phyloP scores from a whole-genome alignment of 2,329 filamentous ascomycete genomes.

The Tolypocladium guangdongense region DNA sequence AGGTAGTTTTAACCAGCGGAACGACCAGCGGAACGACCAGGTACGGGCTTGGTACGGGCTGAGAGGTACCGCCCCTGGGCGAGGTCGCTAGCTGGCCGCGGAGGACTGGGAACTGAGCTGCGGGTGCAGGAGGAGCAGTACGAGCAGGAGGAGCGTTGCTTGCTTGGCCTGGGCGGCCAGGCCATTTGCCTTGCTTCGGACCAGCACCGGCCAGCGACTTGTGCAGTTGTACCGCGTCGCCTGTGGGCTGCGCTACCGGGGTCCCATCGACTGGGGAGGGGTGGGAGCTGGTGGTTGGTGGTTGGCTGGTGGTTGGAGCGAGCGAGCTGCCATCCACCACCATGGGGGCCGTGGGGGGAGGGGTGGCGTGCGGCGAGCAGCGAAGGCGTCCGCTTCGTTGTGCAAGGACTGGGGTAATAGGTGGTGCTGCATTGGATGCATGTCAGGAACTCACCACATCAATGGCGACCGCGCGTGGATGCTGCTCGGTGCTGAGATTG shows the following conservation, averaged over 20 bases:
- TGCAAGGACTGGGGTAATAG: slow-evolving; percentile 1
- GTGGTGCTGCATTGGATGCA: slow-evolving; percentile 2
- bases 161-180: slow-evolving; percentile 3
- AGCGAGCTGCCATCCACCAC: background rate
- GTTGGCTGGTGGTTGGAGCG: background rate
- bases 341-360: background rate
- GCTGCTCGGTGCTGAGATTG: background rate
- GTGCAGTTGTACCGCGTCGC: slow-evolving; percentile 10
- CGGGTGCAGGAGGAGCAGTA: background rate
- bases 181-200: slow-evolving; percentile 6
- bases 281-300: background rate
- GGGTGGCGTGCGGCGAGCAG: background rate
- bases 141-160: background rate
- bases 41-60: slow-evolving; percentile 1
- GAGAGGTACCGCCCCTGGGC: background rate
- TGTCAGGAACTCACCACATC: background rate
- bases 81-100: background rate
- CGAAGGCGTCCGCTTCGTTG: background rate
- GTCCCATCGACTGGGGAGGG: slow-evolving; percentile 2
- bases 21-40: slow-evolving; percentile 7
- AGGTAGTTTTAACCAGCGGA: slow-evolving; percentile 26
- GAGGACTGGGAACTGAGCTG: background rate
- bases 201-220: slow-evolving; percentile 5
- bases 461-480: background rate
- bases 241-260: slow-evolving; percentile 7